Base-by-base conservation (phyloP, 148 eudicot species). In the Rhododendron mucronatum region DNA sequence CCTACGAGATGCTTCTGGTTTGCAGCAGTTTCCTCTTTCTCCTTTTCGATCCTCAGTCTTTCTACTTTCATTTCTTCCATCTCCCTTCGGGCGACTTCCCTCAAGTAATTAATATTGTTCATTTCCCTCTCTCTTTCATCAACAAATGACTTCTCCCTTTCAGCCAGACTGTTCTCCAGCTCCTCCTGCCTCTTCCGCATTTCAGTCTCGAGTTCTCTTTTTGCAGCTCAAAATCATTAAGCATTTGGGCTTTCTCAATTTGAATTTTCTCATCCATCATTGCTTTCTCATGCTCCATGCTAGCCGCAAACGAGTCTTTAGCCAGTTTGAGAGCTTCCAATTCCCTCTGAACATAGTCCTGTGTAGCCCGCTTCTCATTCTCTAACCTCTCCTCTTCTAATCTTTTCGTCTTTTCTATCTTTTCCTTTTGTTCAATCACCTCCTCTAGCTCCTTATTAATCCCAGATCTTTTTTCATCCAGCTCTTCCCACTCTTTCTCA, bases 401-500 rank as follows among this genome's bases (percentile, higher is more conserved):
- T 71, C 79, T 91, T 82, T 86, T 93, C 91, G 89, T 86, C 85
- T 91, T 95, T 87, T 94, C 99, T 48, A 94, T 86, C 57, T 88
- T 88, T 55, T 88, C 94, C 89, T 90, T 93, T 85, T 95, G 93
- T 80, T 87, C 91, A 55, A 86, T 86, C 48, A 93, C 63, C 86
- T 89, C 88, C 83, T 92, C 93, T 74, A 92, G 85, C 86, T 95
- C 96, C 86, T 88, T 90, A 89, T 88, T 91, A 78, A 88, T 83
- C 84, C 87, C 90, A 33, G 88, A 86, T 82, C 92, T 91, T 91
- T 91, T 95, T 91, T 93, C 98, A 90, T 97, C 99, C 85, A 97
- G 94, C 50, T 90, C 94, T 87, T 97, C 99, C 99, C 99, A 97
- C 86, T 97, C 99, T 88, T 89, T 92, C 92, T 97, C 99, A 92